Percentiles rank a stretch among this genome's conserved stretches.
Evolutionary conservation across 2,329 filamentous ascomycete genomes (phyloP).

Genomic region (Hymenoscyphus occultus): DNA sequence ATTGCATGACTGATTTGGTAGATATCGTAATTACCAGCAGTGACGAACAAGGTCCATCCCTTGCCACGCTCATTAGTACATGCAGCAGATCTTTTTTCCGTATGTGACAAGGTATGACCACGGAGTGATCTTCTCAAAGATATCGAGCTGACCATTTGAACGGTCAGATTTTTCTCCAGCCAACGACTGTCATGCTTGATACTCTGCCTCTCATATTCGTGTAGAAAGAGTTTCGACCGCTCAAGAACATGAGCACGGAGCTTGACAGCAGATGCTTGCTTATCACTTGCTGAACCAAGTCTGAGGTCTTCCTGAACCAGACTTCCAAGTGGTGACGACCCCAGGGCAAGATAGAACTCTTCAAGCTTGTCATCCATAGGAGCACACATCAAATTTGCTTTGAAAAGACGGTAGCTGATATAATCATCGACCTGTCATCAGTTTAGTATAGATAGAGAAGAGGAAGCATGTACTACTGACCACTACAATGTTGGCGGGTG

Average conservation of each 20-base stretch:
- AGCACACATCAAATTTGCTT: constrained; percentile 76
- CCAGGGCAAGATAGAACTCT: constrained; percentile 77
- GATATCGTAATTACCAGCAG: constrained; percentile 65
- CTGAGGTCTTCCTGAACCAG: constrained; percentile 76
- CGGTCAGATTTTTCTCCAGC: constrained; percentile 80
- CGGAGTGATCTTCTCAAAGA: constrained; percentile 73
- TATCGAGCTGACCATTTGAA: constrained; percentile 76
- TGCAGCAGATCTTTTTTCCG: constrained; percentile 74
- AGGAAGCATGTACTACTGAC: constrained; percentile 26
- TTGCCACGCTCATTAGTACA: constrained; percentile 52
- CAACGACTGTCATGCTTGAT: constrained; percentile 86
- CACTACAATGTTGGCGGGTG: constrained; percentile 70
- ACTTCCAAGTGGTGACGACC: constrained; percentile 70
- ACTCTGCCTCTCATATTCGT: constrained; percentile 68
- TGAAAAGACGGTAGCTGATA: constrained; percentile 84
- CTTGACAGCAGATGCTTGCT: constrained; percentile 65
- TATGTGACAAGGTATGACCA: constrained; percentile 66
- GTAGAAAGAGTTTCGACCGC: constrained; percentile 82
- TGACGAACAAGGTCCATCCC: constrained; percentile 72
- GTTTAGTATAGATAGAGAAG: constrained; percentile 11
- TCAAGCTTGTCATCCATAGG: constrained; percentile 88
- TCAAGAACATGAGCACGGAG: constrained; percentile 82
- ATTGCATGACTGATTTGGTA: constrained; percentile 91
- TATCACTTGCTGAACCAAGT: constrained; percentile 56
- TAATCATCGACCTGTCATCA: constrained; percentile 68